Evolutionary conservation across 1,284 basidiomycete genomes (phyloP).

Genomic region (Trichosporon ovoides): DNA sequence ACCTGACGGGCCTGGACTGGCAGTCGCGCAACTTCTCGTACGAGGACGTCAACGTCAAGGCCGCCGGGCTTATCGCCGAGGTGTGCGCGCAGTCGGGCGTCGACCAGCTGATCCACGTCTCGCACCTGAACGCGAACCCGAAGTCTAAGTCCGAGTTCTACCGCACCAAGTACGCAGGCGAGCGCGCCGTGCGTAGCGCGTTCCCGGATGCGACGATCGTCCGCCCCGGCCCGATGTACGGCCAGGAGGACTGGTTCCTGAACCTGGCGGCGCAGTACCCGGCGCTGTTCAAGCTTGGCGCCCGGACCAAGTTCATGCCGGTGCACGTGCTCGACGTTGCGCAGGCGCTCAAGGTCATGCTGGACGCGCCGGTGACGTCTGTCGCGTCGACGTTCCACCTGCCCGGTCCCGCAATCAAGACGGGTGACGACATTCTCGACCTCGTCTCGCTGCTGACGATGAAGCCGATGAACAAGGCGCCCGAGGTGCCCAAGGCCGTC

Average conservation of each 20-base stretch:
- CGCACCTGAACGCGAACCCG: conserved; percentile 84
- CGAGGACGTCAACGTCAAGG: conserved; percentile 54
- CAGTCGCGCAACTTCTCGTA: conserved; percentile 90
- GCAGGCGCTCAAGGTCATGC: conserved; percentile 77
- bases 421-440: conserved; percentile 75
- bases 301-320: conserved; percentile 78
- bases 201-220: conserved; percentile 89
- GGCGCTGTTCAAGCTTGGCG: conserved; percentile 87
- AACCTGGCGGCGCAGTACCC: conserved; percentile 89
- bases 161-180: conserved; percentile 83
- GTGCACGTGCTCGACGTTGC: conserved; percentile 94
- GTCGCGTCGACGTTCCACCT: conserved; percentile 68
- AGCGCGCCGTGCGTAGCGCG: conserved; percentile 75
- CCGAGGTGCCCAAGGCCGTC: conserved; percentile 70
- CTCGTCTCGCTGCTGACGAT: conserved; percentile 77
- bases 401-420: conserved; percentile 82
- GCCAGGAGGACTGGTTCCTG: conserved; percentile 89
- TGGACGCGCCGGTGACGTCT: conserved; percentile 58
- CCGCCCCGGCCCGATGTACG: conserved; percentile 78
- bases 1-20: conserved; percentile 81
- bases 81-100: conserved; percentile 74
- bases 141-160: conserved; percentile 80
- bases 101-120: conserved; percentile 85
- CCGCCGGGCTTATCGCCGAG: conserved; percentile 70
- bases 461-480: conserved; percentile 60